Conservation (phyloP, 208 protist species). For the Crithidia fasciculata region DNA sequence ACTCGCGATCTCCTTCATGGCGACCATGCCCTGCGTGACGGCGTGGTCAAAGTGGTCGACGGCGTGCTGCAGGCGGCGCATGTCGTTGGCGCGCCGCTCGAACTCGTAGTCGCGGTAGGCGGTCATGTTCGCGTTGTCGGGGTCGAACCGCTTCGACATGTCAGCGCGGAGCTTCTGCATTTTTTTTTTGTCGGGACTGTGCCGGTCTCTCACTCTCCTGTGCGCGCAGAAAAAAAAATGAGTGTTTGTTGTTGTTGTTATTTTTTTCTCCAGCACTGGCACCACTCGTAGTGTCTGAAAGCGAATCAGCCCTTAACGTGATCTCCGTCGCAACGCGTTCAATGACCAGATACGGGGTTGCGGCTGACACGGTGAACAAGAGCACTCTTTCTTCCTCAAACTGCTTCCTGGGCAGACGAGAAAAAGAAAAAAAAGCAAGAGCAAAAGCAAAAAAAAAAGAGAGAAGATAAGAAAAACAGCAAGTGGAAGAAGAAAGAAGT, state of each 20-base stretch:
- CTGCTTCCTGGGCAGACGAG: not conserved
- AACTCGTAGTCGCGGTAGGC: constrained; percentile 63
- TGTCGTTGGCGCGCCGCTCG: constrained; percentile 48
- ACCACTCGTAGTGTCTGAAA: no score
- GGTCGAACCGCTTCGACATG: constrained; percentile 30
- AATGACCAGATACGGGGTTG: no score
- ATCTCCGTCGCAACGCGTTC: no score
- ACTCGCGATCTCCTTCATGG: constrained; percentile 73
- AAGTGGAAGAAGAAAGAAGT: not conserved
- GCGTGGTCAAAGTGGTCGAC: constrained; percentile 60
- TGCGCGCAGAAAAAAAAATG: not conserved
- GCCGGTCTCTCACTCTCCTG: no score
- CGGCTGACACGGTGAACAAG: no score
- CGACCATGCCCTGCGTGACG: constrained; percentile 58
- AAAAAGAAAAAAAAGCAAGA: constrained; percentile 5
- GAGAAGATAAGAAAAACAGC: not conserved
- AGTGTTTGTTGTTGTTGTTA: no score
- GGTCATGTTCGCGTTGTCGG: constrained; percentile 29
- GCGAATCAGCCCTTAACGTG: no score
- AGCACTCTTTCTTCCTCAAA: no score
- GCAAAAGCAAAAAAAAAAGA: constrained; percentile 7
- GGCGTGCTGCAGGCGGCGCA: constrained; percentile 46
- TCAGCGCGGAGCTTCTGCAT: constrained; percentile 37
- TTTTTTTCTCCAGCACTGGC: no score
- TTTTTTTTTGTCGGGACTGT: not conserved